Conservation (phyloP, 2,329 filamentous ascomycete species). For the Ophiostoma piceae region DNA sequence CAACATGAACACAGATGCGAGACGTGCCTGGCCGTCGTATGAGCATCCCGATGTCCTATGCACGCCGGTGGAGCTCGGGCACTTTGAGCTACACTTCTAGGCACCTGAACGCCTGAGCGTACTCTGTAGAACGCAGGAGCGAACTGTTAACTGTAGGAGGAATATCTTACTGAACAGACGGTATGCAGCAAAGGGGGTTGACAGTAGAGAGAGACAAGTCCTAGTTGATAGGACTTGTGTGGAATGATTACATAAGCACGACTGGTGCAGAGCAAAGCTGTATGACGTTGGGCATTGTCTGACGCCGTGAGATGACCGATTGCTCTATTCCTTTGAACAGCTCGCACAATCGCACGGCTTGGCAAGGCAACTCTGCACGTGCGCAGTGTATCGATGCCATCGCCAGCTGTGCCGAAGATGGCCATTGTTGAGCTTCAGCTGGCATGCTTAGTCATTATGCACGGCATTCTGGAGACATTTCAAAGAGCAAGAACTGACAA, state of each 20-base stretch:
- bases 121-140: not conserved
- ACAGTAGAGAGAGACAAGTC: not conserved
- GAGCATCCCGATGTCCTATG: not conserved
- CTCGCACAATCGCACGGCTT: not conserved
- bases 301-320: not conserved
- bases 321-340: not conserved
- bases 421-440: not conserved
- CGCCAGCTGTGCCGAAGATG: not conserved
- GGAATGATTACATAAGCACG: not conserved
- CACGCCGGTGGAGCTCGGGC: not conserved
- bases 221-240: constrained; percentile 7
- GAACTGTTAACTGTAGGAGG: not conserved
- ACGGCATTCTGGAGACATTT: not conserved
- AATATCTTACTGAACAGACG: not conserved
- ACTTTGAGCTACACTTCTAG: not conserved
- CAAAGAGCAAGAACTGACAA: no score
- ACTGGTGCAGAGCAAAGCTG: not conserved
- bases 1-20: not conserved
- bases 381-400: not conserved
- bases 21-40: constrained; percentile 6
- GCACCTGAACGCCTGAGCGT: not conserved
- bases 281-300: not conserved
- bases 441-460: not conserved
- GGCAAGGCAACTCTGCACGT: not conserved
- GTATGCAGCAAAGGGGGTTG: constrained; percentile 9